Evolutionary conservation across 306 rosid genomes (phyloP).

Genomic region (Lithocarpus polystachyus): DNA sequence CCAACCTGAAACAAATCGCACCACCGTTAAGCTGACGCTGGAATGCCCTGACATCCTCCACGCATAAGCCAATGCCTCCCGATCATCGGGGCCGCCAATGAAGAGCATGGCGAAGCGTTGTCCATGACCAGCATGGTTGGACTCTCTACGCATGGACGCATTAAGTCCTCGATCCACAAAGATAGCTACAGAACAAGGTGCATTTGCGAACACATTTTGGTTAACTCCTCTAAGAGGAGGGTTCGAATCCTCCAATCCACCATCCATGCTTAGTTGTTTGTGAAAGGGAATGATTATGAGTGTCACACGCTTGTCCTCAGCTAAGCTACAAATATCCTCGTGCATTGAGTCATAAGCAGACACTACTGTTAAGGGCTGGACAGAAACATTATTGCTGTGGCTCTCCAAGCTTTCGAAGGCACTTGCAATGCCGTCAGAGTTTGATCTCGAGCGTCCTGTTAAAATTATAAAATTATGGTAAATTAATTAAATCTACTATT

Average conservation of each 20-base stretch:
- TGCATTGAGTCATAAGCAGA: slow-evolving; percentile 44
- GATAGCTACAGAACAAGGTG: slow-evolving; percentile 29
- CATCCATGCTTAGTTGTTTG: slow-evolving; percentile 15
- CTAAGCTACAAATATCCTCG: slow-evolving; percentile 40
- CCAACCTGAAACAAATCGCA: slow-evolving; percentile 31
- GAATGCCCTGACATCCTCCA: slow-evolving; percentile 47
- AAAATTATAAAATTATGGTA: no score
- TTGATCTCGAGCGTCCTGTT: background rate
- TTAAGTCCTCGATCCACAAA: slow-evolving; percentile 35
- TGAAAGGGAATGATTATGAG: slow-evolving; percentile 38
- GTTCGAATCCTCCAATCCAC: slow-evolving; percentile 24
- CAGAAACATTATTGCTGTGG: slow-evolving; percentile 5
- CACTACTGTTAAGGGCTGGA: slow-evolving; percentile 34
- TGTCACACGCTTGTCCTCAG: slow-evolving; percentile 32
- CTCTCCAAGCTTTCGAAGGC: slow-evolving; percentile 25
- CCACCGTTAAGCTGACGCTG: slow-evolving; percentile 28
- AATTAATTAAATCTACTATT: no score
- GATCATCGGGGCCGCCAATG: slow-evolving; percentile 45
- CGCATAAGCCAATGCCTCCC: slow-evolving; percentile 48
- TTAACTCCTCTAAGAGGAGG: slow-evolving; percentile 26
- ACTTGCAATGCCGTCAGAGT: background rate
- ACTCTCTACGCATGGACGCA: background rate
- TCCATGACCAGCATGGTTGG: background rate
- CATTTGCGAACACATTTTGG: slow-evolving; percentile 28
- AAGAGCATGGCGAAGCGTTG: slow-evolving; percentile 30